These are phyloP conservation scores for Hyphopichia burtonii DNA, from an alignment of 1,139 yeast genomes.

Conservation along the genomic window DNA sequence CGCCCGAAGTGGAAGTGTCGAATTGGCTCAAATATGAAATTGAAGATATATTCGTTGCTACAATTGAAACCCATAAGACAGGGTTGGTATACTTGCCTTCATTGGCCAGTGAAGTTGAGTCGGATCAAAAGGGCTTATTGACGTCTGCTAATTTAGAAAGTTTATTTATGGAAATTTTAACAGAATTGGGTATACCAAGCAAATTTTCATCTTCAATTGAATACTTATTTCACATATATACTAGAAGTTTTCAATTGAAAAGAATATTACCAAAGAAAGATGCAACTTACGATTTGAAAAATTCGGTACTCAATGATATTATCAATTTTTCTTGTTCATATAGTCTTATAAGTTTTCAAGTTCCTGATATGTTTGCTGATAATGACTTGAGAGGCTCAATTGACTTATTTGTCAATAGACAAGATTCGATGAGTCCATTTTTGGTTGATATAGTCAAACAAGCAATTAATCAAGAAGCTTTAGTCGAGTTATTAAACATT, in stretches of 20 bases:
- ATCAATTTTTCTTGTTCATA: constrained; percentile 60
- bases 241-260: constrained; percentile 33
- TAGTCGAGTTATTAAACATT: constrained; percentile 58
- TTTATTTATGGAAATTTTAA: constrained; percentile 52
- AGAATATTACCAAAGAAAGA: constrained; percentile 45
- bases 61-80: constrained; percentile 14
- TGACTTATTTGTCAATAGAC: constrained; percentile 27
- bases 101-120: constrained; percentile 36
- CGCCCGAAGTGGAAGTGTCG: constrained; percentile 21
- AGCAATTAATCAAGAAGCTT: constrained; percentile 64
- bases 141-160: constrained; percentile 39
- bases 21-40: constrained; percentile 32
- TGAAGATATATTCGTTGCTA: constrained; percentile 40
- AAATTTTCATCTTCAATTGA: constrained; percentile 35
- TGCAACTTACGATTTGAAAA: constrained; percentile 34
- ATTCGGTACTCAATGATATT: constrained; percentile 45
- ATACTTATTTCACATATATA: constrained; percentile 48
- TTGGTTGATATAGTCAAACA: constrained; percentile 56
- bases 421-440: constrained; percentile 49
- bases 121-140: constrained; percentile 19
- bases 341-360: constrained; percentile 68
- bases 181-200: constrained; percentile 48
- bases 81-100: constrained; percentile 32
- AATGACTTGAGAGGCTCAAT: constrained; percentile 31
- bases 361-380: constrained; percentile 62